Base-by-base conservation (phyloP, 495 filamentous ascomycete species). In the Neurospora sp. region DNA sequence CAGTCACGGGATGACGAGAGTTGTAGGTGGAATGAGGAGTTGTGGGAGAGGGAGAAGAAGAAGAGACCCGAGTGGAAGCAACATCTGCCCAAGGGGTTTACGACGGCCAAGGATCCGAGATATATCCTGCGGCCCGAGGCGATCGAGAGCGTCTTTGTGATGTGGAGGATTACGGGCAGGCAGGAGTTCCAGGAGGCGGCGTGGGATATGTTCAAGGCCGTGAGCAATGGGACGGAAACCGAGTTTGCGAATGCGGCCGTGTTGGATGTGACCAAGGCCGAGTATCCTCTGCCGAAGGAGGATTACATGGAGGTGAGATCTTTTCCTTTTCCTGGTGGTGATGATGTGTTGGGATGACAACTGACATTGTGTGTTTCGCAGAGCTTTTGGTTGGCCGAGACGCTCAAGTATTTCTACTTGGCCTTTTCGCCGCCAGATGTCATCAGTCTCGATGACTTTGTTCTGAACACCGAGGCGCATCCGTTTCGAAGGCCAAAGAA, bases 321-420 rank as follows among this genome's bases (percentile, higher is more conserved):
- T 27, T 8, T 10, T 20, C 37, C 12, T 3, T 31, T 39, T 39
- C n/a, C 17, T n/a, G 1, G 42, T n/a, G 1, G 42, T n/a, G 17
- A 45, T 45, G 8, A 45, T 31, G 42, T 9, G 17, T 61, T 70
- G 70, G 12, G 10, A 10, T 41, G 22, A 37, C 7, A 16, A 45
- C 77, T 79, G 40, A 84, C 79, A 44, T 27, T 4, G 31, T 38
- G 92, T 78, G 92, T 80, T 90, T 41, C 1, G 88, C 89, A 14
- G 92, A 94, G 84, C 91, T 92, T 77, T 27, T 77, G 76, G 76
- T 71, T 77, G 37, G 76, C 76, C 9, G 76, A 77, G 71, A 77
- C 76, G 45, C 78, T 94, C 70, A 94, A 94, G 79, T 94, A 94
- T 75, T 94, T 92, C 75, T 94, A 93, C 78, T 82, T 94, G 20